Base-by-base conservation (phyloP, 192 early-diverging fungal genomes). In the Powellomyces hirtus region DNA sequence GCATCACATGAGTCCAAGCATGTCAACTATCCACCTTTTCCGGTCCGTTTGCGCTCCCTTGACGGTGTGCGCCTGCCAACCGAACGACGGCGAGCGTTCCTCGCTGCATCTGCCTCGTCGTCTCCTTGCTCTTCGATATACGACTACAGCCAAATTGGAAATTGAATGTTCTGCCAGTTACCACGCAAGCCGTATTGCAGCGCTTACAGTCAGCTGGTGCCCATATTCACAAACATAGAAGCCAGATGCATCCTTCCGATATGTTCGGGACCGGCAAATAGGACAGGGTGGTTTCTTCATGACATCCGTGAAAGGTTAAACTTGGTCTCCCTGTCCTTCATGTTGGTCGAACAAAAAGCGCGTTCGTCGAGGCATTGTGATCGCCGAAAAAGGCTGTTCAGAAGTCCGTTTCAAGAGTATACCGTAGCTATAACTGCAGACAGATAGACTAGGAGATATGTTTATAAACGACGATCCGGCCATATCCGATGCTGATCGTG, bases 231-330 rank as follows among this genome's bases (percentile, higher is more conserved):
- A 71, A 49, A 62, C 42, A 40, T 71, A 71, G 40, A 71, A 71
- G 22, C 69, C 69, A n/a, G 59, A 58, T 6, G 45, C 44, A 31
- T 61, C 69, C 30, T 71, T 71, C 11, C 60, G 38, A 38, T 71
- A 71, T 1, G 34, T 26, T 10, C 36, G 60, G 22, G 69, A 53
- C 22, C 61, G 59, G 38, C 69, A 71, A 20, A 71, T 46, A 50
- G 69, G 69, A 26, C 69, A 71, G 11, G 69, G 69, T 20, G 69
- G 69, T 38, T 71, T 71, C 59, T 60, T 60, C 59, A 60, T 60
- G n/a, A n/a, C n/a, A n/a, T n/a, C n/a, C n/a, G n/a, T n/a, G n/a
- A n/a, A n/a, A n/a, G n/a, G n/a, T n/a, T n/a, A n/a, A n/a, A n/a
- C n/a, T n/a, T n/a, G n/a, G n/a, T n/a, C n/a, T n/a, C n/a, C n/a